Conservation (phyloP, 164 flowering plant genomes). For the Annona squamosa region DNA sequence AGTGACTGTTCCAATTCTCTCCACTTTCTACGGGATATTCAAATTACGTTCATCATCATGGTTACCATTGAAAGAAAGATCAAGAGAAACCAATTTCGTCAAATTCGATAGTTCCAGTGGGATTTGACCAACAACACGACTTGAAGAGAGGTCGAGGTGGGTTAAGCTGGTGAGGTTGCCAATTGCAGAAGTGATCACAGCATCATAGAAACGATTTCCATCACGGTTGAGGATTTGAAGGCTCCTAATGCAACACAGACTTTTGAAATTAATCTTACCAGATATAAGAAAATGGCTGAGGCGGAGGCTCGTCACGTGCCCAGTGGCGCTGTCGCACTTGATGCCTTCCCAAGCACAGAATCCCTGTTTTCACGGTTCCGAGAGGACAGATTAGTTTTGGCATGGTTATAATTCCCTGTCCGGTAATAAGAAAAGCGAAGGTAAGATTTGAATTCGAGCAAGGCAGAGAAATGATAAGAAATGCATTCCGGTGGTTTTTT, state of each 20-base stretch:
- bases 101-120: not conserved
- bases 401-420: too few species aligned
- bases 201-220: not conserved
- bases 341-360: not conserved
- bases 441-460: not conserved
- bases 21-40: constrained; percentile 15
- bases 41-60: not conserved
- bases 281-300: not conserved
- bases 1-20: constrained; percentile 16
- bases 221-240: not conserved
- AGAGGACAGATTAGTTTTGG: not conserved
- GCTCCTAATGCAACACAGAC: not conserved
- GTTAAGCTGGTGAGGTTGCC: not conserved
- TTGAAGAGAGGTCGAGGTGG: not conserved
- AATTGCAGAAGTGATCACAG: not conserved
- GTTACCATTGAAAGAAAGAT: constrained; percentile 14
- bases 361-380: not conserved
- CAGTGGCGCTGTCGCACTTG: not conserved
- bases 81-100: constrained; percentile 20
- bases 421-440: too few species aligned
- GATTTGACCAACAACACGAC: not conserved
- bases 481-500: not conserved
- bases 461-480: not conserved
- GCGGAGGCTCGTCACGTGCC: not conserved
- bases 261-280: not conserved